Base-by-base conservation (phyloP, 1,139 yeast genomes). In the Chernovozyma aurita region DNA sequence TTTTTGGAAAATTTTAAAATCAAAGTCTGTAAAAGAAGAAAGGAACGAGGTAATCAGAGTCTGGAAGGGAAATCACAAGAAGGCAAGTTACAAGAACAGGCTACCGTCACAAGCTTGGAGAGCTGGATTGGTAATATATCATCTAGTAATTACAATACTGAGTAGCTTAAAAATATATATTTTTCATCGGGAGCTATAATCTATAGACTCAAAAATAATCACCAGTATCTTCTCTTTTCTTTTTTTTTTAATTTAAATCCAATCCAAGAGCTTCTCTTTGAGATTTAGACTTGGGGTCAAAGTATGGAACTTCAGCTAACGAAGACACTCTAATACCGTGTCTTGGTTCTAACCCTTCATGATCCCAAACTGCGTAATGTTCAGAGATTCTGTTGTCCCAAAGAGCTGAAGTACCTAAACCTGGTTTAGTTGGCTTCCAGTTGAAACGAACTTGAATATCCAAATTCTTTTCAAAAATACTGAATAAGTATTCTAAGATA, bases 291-390 rank as follows among this genome's bases (percentile, higher is more conserved):
- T 58, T 50, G 16, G 70, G 65, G 46, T 76, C 79, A 50, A 70
- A 76, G 55, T 41, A 68, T 24, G 81, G 81, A 30, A 57, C 54
- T 42, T 76, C 82, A 27, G 78, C 82, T 46, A 77, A 64, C 1
- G 80, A 63, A 5, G 79, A 75, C 16, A 76, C 81, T 52, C 84
- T 64, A 22, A 77, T 73, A 21, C 81, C 82, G 44, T 74, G 81
- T 53, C 82, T 65, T 24, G 73, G 62, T 36, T 66, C 72, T 38
- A 52, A 42, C 21, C 73, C 74, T 47, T 71, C 76, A 47, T 75
- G 72, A 52, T 76, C 80, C 70, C 52, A 36, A 18, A 65, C 64
- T 22, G 68, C 64, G 34, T 48, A 49, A 50, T 70, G 76, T 39
- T 66, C 68, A 18, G 71, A 58, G 33, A 64, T 44, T 49, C 76